Evolutionary conservation across 2,329 filamentous ascomycete species (phyloP).

Genomic region (Aureobasidium vineae): DNA sequence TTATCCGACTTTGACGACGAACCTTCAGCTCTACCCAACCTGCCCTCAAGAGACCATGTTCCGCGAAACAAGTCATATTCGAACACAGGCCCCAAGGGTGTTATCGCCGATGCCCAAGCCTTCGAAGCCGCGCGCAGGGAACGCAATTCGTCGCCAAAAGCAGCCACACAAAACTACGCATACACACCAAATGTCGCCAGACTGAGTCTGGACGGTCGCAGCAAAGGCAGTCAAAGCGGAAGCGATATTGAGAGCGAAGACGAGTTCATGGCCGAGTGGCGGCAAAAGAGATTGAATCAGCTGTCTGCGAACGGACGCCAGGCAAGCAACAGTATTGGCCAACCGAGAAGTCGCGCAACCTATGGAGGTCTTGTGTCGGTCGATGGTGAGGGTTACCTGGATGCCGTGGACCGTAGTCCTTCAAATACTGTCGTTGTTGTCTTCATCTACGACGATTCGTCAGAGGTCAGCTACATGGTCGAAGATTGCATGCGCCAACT

Average conservation of each 20-base stretch:
- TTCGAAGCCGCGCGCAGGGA: constrained; percentile 50
- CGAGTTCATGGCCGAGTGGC: constrained; percentile 79
- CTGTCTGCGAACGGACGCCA: constrained; percentile 43
- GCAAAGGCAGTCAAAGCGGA: constrained; percentile 43
- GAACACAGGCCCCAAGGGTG: constrained; percentile 80
- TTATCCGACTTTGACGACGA: constrained; percentile 41
- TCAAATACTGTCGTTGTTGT: constrained; percentile 83
- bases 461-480: constrained; percentile 72
- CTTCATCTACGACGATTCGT: constrained; percentile 90
- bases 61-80: constrained; percentile 42
- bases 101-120: constrained; percentile 78
- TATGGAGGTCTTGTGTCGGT: constrained; percentile 81
- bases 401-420: constrained; percentile 87
- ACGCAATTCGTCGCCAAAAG: not conserved
- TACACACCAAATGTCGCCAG: constrained; percentile 18
- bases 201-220: constrained; percentile 34
- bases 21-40: constrained; percentile 47
- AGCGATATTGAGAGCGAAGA: constrained; percentile 63
- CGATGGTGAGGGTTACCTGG: constrained; percentile 88
- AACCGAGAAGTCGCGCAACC: constrained; percentile 46
- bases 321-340: constrained; percentile 17
- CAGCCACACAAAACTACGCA: constrained; percentile 22
- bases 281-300: constrained; percentile 74
- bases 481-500: constrained; percentile 75
- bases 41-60: constrained; percentile 5